These are phyloP conservation scores for Mycena epipterygia DNA, from an alignment of 768 basidiomycete species.

Conservation along the genomic window DNA sequence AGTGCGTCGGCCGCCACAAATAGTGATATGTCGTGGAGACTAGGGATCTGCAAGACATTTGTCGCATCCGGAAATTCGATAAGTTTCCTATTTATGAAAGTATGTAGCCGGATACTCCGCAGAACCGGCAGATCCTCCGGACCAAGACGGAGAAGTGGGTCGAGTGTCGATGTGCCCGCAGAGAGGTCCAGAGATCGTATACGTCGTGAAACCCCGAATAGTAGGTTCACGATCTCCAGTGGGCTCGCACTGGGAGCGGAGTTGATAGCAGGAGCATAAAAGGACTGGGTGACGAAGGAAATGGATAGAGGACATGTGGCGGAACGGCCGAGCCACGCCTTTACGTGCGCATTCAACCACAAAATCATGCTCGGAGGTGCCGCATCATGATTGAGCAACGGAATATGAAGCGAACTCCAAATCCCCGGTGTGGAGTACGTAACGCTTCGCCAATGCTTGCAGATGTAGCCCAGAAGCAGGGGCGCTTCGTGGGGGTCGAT, in stretches of 20 bases:
- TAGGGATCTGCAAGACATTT: background rate
- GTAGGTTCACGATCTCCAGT: background rate
- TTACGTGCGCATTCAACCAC: background rate
- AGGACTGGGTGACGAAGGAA: background rate
- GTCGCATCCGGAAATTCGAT: too few relatives aligned
- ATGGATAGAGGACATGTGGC: background rate
- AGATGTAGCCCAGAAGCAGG: constrained; percentile 2
- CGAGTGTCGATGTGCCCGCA: background rate
- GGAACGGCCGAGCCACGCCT: background rate
- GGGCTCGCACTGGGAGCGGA: too few relatives aligned
- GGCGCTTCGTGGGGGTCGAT: constrained; percentile 3
- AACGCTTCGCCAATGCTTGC: constrained; percentile 8
- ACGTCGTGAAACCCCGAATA: background rate
- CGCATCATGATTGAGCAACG: background rate
- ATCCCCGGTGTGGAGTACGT: constrained; percentile 15
- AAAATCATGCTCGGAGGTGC: background rate
- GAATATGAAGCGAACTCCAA: constrained; percentile 18
- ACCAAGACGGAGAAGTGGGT: background rate
- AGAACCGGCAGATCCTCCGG: background rate
- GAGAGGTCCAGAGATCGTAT: background rate
- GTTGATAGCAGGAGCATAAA: background rate
- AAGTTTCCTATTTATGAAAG: background rate
- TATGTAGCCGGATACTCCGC: background rate
- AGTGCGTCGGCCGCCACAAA: background rate
- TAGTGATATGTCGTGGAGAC: background rate